These are phyloP conservation scores for Orychophragmus violaceus DNA, from an alignment of 345 rosid genomes.

Conservation along the genomic window DNA sequence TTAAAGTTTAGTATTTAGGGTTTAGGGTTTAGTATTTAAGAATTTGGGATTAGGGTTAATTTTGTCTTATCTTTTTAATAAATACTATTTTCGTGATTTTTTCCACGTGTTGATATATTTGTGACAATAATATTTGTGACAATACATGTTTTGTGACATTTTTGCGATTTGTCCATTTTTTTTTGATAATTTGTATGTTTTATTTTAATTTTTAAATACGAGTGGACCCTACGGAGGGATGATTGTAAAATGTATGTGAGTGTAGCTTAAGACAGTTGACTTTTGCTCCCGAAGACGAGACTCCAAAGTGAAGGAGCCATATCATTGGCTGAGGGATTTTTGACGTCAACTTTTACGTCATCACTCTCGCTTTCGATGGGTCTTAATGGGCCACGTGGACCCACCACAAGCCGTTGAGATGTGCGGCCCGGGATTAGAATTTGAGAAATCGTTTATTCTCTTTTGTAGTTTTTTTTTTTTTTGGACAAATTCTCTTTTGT, in stretches of 20 bases:
- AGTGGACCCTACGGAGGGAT: conserved; percentile 8
- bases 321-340: conserved; percentile 32
- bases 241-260: conserved; percentile 13
- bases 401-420: conserved; percentile 16
- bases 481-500: too few species aligned
- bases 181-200: too few species aligned
- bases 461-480: neutral
- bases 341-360: conserved; percentile 38
- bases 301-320: conserved; percentile 59
- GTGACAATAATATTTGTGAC: too few species aligned
- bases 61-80: too few species aligned
- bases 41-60: too few species aligned
- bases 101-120: too few species aligned
- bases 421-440: conserved; percentile 5
- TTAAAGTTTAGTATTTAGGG: too few species aligned
- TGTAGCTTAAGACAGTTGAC: conserved; percentile 47
- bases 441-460: neutral
- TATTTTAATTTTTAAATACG: too few species aligned
- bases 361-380: conserved; percentile 9
- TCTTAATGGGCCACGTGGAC: conserved; percentile 16
- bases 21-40: too few species aligned
- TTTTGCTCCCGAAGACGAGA: conserved; percentile 42
- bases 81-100: too few species aligned
- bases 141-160: too few species aligned
- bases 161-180: neutral